phyloP scores from a whole-genome alignment of 352 stramenopile species.

The Phytophthora litchii region DNA sequence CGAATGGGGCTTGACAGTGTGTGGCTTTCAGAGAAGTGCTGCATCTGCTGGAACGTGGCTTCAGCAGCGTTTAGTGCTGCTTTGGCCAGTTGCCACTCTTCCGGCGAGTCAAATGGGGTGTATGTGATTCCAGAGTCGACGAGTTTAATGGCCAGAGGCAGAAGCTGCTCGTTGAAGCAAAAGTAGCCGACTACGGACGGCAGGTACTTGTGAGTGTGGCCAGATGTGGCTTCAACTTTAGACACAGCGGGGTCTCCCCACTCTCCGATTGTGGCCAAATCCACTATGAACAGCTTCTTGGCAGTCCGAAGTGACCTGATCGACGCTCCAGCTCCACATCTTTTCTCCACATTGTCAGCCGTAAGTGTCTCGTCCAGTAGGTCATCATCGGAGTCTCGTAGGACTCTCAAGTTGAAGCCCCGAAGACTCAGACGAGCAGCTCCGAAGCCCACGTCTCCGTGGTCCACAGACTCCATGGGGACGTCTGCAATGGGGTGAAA shows the following conservation, averaged over 20 bases:
- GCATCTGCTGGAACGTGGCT: conserved; percentile 54
- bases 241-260: conserved; percentile 22
- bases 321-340: conserved; percentile 37
- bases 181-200: conserved; percentile 49
- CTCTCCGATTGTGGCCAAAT: conserved; percentile 39
- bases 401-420: conserved; percentile 45
- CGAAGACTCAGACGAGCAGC: conserved; percentile 49
- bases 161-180: conserved; percentile 44
- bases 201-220: conserved; percentile 39
- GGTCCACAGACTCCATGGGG: conserved; percentile 32
- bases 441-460: conserved; percentile 47
- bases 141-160: conserved; percentile 50
- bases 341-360: conserved; percentile 26
- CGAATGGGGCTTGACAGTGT: conserved; percentile 52
- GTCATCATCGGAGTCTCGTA: conserved; percentile 11
- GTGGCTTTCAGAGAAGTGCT: conserved; percentile 61
- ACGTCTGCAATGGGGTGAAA: conserved; percentile 27
- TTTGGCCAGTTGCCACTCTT: conserved; percentile 61
- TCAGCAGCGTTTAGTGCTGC: conserved; percentile 51
- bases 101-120: conserved; percentile 42
- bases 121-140: conserved; percentile 52
- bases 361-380: conserved; percentile 34
- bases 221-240: conserved; percentile 20
- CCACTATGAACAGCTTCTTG: conserved; percentile 44
- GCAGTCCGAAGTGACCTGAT: conserved; percentile 17